Percentiles rank a stretch among this genome's conserved stretches.
These are phyloP conservation scores for Phaeosphaeriaceae sp. DNA, from an alignment of 2,329 filamentous ascomycete genomes.

Conservation along the genomic window DNA sequence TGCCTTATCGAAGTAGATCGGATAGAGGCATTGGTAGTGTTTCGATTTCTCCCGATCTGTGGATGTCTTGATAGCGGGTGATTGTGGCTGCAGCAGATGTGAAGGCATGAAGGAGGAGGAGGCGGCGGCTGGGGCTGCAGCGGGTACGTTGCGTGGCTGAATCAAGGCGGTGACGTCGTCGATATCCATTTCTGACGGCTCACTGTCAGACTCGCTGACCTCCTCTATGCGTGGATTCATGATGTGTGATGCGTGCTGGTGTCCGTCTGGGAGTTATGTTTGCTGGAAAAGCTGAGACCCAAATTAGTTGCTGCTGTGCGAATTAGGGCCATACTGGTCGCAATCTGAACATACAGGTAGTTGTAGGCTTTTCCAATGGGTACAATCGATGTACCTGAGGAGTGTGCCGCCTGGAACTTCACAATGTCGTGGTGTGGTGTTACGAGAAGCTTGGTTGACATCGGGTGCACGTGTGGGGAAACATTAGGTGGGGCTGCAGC, in stretches of 20 bases:
- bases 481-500: neutral
- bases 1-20: constrained; percentile 87
- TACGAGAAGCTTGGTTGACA: neutral
- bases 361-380: too few relatives aligned
- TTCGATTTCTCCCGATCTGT: constrained; percentile 66
- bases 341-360: too few relatives aligned
- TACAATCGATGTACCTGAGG: too few relatives aligned
- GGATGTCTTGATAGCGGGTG: constrained; percentile 50
- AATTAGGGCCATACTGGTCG: too few relatives aligned
- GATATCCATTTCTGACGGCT: constrained; percentile 73
- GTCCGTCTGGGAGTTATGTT: neutral
- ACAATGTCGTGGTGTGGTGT: neutral
- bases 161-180: constrained; percentile 76
- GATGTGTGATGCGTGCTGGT: constrained; percentile 5
- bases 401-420: too few relatives aligned
- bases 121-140: constrained; percentile 17
- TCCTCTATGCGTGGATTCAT: constrained; percentile 85
- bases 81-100: constrained; percentile 45
- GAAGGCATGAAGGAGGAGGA: constrained; percentile 27
- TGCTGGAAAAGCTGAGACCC: neutral
- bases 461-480: neutral
- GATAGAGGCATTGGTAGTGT: constrained; percentile 88
- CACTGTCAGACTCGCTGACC: constrained; percentile 79
- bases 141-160: constrained; percentile 43
- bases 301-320: neutral